Conservation (phyloP, 805 yeast species). For the Metschnikowia reukaufii region DNA sequence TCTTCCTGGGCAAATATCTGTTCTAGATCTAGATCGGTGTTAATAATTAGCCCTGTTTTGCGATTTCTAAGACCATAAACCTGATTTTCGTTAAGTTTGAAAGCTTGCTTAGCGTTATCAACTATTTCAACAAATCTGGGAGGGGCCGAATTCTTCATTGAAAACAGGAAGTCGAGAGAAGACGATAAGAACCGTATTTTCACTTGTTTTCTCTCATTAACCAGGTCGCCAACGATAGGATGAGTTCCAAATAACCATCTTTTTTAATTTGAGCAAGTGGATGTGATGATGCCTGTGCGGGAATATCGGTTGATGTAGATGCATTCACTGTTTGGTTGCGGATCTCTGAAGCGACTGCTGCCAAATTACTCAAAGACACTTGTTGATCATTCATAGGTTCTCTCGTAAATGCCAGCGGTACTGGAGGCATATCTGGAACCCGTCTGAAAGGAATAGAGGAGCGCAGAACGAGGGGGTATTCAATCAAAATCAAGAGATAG, state of each 20-base stretch:
- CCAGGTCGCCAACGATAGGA: neutral
- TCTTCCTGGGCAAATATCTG: conserved; percentile 33
- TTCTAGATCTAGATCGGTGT: conserved; percentile 39
- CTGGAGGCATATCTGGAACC: neutral
- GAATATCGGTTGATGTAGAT: neutral
- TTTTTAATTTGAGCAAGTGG: neutral
- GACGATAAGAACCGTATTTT: conserved; percentile 52
- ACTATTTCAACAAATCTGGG: conserved; percentile 79
- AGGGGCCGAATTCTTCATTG: conserved; percentile 65
- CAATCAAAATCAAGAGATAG: conserved; percentile 57
- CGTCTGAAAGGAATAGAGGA: conserved; percentile 30
- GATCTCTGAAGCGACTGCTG: conserved; percentile 35
- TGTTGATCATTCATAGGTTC: neutral
- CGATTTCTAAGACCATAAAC: conserved; percentile 30
- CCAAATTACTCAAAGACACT: conserved; percentile 23
- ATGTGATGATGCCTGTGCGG: neutral
- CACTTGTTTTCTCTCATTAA: conserved; percentile 28
- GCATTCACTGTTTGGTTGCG: conserved; percentile 13
- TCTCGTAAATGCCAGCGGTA: conserved; percentile 1
- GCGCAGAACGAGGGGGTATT: conserved; percentile 64
- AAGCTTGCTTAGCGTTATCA: conserved; percentile 73
- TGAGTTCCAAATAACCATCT: neutral
- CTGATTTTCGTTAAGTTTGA: conserved; percentile 38
- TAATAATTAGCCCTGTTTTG: conserved; percentile 27
- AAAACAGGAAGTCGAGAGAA: conserved; percentile 63